Base-by-base conservation (phyloP, 208 protist genomes). In the Leishmania braziliensis region DNA sequence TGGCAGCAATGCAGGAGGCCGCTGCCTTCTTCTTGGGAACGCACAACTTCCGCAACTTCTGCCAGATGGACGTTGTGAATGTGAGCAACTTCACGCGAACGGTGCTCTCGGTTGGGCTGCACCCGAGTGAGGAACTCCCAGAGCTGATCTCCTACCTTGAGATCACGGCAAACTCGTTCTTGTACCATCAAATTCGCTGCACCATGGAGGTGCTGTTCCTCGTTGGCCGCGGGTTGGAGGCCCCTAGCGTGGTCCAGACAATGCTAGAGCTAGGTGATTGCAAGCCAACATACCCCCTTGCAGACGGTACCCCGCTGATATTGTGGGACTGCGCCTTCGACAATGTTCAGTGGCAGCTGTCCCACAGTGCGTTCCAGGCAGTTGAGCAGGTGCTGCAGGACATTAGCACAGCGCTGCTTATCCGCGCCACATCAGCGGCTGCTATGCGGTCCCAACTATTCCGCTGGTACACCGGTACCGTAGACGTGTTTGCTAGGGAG, bases 11-110 rank as follows among this genome's bases (percentile, higher is more conserved):
- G 98, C 91, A 86, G 18, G 77, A 95, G 75, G 98, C 96, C 4
- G 93, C 93, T 1, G 65, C 73, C 29, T 79, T 84, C 43, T 91
- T 99, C 43, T 77, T 98, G 29, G 99, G 99, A 33, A 87, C 88
- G n/a, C 98, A 99, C 86, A 98, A 99, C 88, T 99, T 99, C 84
- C 90, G 97, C 56, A 99, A 99, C 88, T 99, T 99, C 78, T 99
- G 98, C 88, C 99, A 99, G 81, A 97, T 99, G 78, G 98, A 99
- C 84, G 92, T 98, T 23, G 90, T 98, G 51, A 96, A 97, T 75
- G 96, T 98, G 14, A 91, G 84, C 80, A 99, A 96, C 83, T 99
- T 98, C 75, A 86, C 81, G 65, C 93, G 98, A 33, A 91, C 89
- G n/a, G 93, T 99, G 23, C 74, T 89, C 14, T 50, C 73, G 54